Evolutionary conservation across 2,329 filamentous ascomycete genomes (phyloP).

Genomic region (Dactylellina sp.): DNA sequence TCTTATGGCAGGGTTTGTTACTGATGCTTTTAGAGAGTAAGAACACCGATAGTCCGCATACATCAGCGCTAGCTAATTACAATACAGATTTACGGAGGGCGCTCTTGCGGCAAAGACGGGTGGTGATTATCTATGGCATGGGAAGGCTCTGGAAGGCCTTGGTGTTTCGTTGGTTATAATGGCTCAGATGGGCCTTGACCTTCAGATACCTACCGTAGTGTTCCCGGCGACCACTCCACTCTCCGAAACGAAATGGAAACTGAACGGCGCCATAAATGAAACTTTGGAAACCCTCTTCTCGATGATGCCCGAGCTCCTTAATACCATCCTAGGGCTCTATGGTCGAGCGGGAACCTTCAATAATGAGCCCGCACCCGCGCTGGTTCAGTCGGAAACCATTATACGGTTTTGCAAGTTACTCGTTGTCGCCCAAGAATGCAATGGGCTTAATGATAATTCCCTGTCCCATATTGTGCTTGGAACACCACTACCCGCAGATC

Average conservation of each 20-base stretch:
- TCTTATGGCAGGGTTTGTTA: constrained; percentile 89
- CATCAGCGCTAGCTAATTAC: constrained; percentile 7
- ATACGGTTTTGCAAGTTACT: constrained; percentile 79
- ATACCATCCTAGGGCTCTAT: constrained; percentile 80
- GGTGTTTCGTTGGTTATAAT: constrained; percentile 84
- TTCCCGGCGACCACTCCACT: constrained; percentile 65
- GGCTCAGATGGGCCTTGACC: constrained; percentile 85
- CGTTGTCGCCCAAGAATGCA: constrained; percentile 74
- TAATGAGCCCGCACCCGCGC: constrained; percentile 76
- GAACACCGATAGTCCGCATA: constrained; percentile 16
- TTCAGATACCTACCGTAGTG: constrained; percentile 70
- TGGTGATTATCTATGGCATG: constrained; percentile 97
- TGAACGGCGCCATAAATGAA: constrained; percentile 63
- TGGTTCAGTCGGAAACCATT: constrained; percentile 78
- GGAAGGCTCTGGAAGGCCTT: constrained; percentile 90
- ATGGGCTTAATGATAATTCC: constrained; percentile 73
- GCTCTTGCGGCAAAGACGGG: constrained; percentile 80
- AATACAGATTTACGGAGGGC: constrained; percentile 74
- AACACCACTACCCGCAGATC: constrained; percentile 66
- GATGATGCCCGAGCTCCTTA: constrained; percentile 79
- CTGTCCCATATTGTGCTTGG: constrained; percentile 76
- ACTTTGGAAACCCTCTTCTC: constrained; percentile 64
- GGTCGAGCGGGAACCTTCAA: constrained; percentile 73
- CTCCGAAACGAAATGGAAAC: constrained; percentile 65
- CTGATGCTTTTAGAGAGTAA: constrained; percentile 81